Percentiles rank a stretch among this genome's conserved stretches.
Conservation (phyloP, 306 rosid genomes). For the Geum urbanum region DNA sequence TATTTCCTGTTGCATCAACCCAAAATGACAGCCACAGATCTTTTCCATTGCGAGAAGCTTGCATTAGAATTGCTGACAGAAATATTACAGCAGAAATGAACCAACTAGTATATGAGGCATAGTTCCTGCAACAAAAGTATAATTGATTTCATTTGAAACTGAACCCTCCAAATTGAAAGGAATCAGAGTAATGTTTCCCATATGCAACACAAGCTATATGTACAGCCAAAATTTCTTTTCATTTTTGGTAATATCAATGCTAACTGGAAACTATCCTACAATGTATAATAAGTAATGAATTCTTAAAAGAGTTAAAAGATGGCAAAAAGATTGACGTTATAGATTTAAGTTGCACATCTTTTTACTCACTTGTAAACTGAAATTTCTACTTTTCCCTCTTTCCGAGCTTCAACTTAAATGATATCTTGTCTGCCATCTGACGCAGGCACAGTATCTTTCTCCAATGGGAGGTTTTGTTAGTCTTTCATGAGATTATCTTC, state of each 20-base stretch:
- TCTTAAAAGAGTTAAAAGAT: not conserved
- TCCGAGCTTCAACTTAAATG: conserved; percentile 71
- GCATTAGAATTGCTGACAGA: conserved; percentile 85
- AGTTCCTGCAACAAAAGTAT: conserved; percentile 20
- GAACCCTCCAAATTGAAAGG: too few relatives aligned
- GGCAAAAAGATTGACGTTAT: not conserved
- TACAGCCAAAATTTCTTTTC: not conserved
- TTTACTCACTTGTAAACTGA: conserved; percentile 72
- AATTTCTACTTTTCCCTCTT: conserved; percentile 80
- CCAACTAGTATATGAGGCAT: conserved; percentile 77
- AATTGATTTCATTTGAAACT: too few relatives aligned
- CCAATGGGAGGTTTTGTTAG: too few relatives aligned
- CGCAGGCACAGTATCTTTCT: too few relatives aligned
- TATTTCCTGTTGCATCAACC: conserved; percentile 72
- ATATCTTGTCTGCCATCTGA: conserved; percentile 37
- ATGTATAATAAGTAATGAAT: not conserved
- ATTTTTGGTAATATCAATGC: conserved; percentile 5
- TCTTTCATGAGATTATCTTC: too few relatives aligned
- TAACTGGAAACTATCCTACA: not conserved
- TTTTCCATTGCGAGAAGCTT: conserved; percentile 93
- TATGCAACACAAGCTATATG: too few relatives aligned
- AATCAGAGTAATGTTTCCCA: too few relatives aligned
- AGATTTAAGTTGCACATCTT: not conserved
- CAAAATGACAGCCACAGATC: conserved; percentile 94
- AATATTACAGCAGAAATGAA: conserved; percentile 56